Conservation (phyloP, 495 filamentous ascomycete genomes). For the Chaetomium cochliodes region DNA sequence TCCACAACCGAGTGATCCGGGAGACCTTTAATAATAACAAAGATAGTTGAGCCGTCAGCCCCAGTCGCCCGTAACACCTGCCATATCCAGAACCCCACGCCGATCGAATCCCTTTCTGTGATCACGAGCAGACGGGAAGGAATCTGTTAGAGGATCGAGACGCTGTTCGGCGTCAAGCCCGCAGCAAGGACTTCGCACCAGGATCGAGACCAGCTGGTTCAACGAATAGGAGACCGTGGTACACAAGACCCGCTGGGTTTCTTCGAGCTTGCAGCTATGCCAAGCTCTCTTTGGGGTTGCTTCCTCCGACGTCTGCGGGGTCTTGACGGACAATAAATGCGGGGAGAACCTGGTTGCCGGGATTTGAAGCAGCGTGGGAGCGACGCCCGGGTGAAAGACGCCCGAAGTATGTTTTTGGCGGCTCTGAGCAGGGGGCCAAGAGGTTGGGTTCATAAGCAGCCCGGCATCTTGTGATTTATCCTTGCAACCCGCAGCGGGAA, state of each 20-base stretch:
- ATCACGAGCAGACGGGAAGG: background rate
- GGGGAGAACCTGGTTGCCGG: conserved; percentile 6
- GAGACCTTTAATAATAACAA: background rate
- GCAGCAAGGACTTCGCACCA: no score
- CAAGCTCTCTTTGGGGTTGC: conserved; percentile 33
- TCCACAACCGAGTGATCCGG: background rate
- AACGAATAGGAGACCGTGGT: conserved; percentile 11
- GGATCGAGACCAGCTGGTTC: no score
- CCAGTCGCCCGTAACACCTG: background rate
- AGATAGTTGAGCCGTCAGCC: background rate
- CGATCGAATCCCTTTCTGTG: conserved; percentile 10
- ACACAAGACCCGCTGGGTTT: no score
- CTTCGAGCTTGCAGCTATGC: conserved; percentile 13
- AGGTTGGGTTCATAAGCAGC: background rate
- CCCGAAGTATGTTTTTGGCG: background rate
- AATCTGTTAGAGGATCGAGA: background rate
- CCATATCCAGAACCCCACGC: conserved; percentile 1
- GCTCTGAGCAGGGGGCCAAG: background rate
- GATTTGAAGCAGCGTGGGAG: background rate
- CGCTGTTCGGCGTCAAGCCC: no score
- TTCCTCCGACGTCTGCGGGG: conserved; percentile 33
- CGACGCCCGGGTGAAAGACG: conserved; percentile 1
- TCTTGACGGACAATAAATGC: conserved; percentile 1
- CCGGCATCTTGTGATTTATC: background rate
- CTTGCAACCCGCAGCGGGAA: background rate